A percentile compares a stretch with the other conserved stretches of the same genome.
Conservation (phyloP, 495 filamentous ascomycete genomes). For the Letharia columbiana region DNA sequence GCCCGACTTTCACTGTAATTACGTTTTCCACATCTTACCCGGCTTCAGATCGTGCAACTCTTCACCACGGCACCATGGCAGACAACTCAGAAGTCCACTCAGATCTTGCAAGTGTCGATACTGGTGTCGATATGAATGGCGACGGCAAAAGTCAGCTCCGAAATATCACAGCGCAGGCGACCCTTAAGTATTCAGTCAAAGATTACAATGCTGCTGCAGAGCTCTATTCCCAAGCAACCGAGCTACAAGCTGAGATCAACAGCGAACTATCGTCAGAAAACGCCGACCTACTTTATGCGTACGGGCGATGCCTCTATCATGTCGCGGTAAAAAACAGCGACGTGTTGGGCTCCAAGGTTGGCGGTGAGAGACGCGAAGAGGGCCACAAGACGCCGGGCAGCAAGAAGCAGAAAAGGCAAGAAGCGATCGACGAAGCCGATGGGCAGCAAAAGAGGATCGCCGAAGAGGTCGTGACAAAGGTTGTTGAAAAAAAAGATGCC, state of each 20-base stretch:
- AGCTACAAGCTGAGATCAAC: constrained; percentile 83
- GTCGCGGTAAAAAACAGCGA: constrained; percentile 90
- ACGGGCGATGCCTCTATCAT: constrained; percentile 86
- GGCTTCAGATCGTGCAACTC: background rate
- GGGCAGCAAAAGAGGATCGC: constrained; percentile 5
- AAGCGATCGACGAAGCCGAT: background rate
- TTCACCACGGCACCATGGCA: constrained; percentile 2
- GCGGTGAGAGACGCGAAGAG: constrained; percentile 41
- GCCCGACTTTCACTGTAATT: background rate
- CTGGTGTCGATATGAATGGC: background rate
- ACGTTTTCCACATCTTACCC: background rate
- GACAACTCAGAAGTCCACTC: constrained; percentile 2
- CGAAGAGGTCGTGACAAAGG: constrained; percentile 30
- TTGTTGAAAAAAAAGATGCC: constrained; percentile 33
- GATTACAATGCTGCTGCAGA: constrained; percentile 78
- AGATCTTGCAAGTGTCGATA: background rate
- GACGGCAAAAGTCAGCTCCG: constrained; percentile 28
- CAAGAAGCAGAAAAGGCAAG: constrained; percentile 19
- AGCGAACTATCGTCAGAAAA: constrained; percentile 86
- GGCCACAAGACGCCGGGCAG: constrained; percentile 33
- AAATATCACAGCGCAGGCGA: constrained; percentile 48
- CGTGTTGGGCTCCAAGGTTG: constrained; percentile 77
- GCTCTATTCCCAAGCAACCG: constrained; percentile 76
- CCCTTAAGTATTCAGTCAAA: constrained; percentile 70
- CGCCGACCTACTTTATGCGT: constrained; percentile 84